Conservation (phyloP, 257 asterid species). For the Solanum clarkiae region DNA sequence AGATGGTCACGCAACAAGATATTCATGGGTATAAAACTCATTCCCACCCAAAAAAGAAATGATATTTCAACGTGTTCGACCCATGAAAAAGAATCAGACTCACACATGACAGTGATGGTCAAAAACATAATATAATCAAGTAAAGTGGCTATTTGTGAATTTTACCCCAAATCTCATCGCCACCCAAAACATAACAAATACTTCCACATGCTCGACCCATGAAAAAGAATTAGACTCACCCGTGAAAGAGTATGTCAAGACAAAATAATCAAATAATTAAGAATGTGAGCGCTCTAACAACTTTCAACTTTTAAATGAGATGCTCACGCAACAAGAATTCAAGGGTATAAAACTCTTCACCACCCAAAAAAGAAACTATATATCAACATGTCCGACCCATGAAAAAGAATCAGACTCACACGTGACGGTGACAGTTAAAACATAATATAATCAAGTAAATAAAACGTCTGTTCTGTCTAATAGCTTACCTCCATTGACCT, state of each 20-base stretch:
- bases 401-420: too few relatives aligned
- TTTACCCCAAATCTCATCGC: too few relatives aligned
- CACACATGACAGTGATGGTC: too few relatives aligned
- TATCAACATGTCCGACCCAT: background rate
- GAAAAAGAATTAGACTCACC: background rate
- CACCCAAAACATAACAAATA: too few relatives aligned
- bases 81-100: too few relatives aligned
- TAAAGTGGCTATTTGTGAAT: too few relatives aligned
- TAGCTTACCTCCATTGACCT: slow-evolving; percentile 58
- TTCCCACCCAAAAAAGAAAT: background rate
- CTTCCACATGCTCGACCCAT: background rate
- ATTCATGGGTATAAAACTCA: background rate
- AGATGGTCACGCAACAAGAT: background rate
- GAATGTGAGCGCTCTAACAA: background rate
- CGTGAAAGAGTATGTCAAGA: background rate
- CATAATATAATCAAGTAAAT: too few relatives aligned
- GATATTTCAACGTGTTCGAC: background rate
- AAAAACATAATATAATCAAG: too few relatives aligned
- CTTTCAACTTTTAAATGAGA: background rate
- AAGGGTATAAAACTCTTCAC: background rate
- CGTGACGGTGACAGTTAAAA: too few relatives aligned
- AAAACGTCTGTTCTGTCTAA: background rate
- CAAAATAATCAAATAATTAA: background rate
- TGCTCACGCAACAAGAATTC: background rate
- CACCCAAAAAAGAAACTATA: background rate